phyloP scores from a whole-genome alignment of 1,139 yeast species.

The Schwanniomyces etchellsii region DNA sequence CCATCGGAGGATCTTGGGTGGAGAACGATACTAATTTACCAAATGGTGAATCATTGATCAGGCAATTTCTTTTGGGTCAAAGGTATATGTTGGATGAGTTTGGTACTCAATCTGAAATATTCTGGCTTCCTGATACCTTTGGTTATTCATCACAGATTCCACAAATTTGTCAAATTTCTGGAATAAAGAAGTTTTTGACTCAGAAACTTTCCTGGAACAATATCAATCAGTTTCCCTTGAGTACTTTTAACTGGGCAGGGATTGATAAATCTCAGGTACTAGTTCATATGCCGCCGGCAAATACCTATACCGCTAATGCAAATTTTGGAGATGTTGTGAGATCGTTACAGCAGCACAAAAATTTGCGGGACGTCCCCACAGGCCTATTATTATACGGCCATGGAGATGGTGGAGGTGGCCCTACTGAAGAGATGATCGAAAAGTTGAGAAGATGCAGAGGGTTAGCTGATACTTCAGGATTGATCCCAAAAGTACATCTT shows the following conservation, averaged over 20 bases:
- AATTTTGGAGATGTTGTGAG: conserved; percentile 88
- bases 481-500: conserved; percentile 70
- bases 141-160: conserved; percentile 96
- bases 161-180: conserved; percentile 81
- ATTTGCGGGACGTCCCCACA: conserved; percentile 70
- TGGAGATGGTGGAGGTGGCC: conserved; percentile 99
- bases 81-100: conserved; percentile 74
- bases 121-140: conserved; percentile 97
- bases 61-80: conserved; percentile 90
- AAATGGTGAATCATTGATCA: conserved; percentile 78
- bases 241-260: conserved; percentile 93
- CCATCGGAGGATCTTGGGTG: conserved; percentile 97
- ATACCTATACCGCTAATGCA: conserved; percentile 91
- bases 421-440: conserved; percentile 88
- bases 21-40: conserved; percentile 96
- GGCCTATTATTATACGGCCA: conserved; percentile 82
- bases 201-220: conserved; percentile 96
- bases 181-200: conserved; percentile 78
- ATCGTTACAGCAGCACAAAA: conserved; percentile 76
- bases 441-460: conserved; percentile 90
- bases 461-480: conserved; percentile 73
- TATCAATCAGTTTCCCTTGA: conserved; percentile 81
- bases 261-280: conserved; percentile 89
- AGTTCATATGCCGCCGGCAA: conserved; percentile 97
- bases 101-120: conserved; percentile 67